Conservation (phyloP, 164 flowering plant species). For the Magnolia changhungtana region DNA sequence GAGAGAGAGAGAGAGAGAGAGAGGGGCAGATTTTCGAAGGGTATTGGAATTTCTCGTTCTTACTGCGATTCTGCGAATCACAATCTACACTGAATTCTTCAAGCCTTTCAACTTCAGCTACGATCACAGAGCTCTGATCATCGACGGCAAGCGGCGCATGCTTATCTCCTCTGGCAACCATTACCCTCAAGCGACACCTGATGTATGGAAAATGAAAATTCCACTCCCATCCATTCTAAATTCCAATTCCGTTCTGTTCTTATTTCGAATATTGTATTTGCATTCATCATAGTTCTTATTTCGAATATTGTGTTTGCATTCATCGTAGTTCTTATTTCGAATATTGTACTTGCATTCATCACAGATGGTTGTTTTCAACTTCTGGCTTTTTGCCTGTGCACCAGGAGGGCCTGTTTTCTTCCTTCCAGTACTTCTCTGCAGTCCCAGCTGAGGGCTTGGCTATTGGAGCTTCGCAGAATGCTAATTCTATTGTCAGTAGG, state of each 20-base stretch:
- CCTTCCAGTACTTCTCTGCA: too few relatives aligned
- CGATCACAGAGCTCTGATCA: slow-evolving; percentile 78
- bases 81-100: slow-evolving; percentile 32
- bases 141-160: slow-evolving; percentile 80
- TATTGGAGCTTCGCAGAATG: too few relatives aligned
- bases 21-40: slow-evolving; percentile 10
- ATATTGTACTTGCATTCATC: background rate
- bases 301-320: background rate
- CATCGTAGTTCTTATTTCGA: background rate
- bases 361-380: too few relatives aligned
- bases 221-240: background rate
- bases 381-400: too few relatives aligned
- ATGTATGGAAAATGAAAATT: slow-evolving; percentile 32
- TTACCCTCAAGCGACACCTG: slow-evolving; percentile 88
- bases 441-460: too few relatives aligned
- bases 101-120: slow-evolving; percentile 86
- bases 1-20: background rate
- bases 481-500: too few relatives aligned
- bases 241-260: background rate
- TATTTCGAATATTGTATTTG: background rate
- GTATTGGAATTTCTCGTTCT: slow-evolving; percentile 2
- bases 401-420: too few relatives aligned
- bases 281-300: background rate
- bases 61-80: slow-evolving; percentile 3
- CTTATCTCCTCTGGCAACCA: slow-evolving; percentile 87